A percentile compares a stretch with the other conserved stretches of the same genome.
phyloP scores from a whole-genome alignment of 495 filamentous ascomycete species.

The Tuber magnatum region DNA sequence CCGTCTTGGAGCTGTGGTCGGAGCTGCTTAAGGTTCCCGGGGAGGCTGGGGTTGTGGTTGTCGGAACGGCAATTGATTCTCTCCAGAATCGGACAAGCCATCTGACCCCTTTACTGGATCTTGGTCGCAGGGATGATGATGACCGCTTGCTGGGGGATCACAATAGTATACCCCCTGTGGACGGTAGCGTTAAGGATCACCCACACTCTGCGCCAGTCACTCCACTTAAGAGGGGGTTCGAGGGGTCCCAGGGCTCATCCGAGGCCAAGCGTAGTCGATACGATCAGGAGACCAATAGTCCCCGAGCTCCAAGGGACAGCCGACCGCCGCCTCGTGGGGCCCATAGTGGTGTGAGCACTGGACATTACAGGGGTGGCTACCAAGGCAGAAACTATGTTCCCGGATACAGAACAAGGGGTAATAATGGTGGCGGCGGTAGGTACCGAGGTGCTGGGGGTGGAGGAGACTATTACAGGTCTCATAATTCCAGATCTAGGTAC shows the following conservation, averaged over 20 bases:
- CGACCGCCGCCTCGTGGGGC: neutral
- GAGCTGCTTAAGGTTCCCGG: conserved; percentile 27
- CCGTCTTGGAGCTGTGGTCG: conserved; percentile 27
- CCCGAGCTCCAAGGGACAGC: neutral
- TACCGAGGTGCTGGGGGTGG: conserved; percentile 2
- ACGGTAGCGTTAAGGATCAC: neutral
- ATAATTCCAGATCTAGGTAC: neutral
- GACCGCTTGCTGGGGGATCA: neutral
- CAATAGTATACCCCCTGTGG: neutral
- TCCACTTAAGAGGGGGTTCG: neutral
- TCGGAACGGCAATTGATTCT: conserved; percentile 26
- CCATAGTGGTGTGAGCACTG: neutral
- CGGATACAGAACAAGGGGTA: conserved; percentile 13
- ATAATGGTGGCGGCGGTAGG: conserved; percentile 1
- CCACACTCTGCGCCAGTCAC: neutral
- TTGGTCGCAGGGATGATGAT: neutral
- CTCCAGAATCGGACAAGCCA: neutral
- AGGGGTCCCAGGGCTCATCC: conserved; percentile 2
- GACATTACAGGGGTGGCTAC: conserved; percentile 16
- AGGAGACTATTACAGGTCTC: conserved; percentile 1
- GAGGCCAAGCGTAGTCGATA: neutral
- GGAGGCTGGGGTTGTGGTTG: conserved; percentile 25
- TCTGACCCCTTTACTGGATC: neutral
- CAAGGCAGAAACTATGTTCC: conserved; percentile 28
- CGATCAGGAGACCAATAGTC: neutral